These are phyloP conservation scores for Paxillus involutus DNA, from an alignment of 768 basidiomycete species.

Conservation along the genomic window DNA sequence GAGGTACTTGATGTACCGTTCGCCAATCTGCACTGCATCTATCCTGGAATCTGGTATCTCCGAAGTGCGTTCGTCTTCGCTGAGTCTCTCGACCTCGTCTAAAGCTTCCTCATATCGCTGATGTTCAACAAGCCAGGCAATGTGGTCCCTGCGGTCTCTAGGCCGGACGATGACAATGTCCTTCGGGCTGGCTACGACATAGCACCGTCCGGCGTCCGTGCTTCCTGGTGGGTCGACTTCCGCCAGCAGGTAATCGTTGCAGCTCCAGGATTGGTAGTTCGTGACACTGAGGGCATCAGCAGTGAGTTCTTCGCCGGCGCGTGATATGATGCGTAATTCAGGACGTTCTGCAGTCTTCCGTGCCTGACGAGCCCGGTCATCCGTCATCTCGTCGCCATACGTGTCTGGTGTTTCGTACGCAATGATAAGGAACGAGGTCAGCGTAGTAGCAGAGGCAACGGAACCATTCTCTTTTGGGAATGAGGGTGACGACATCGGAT, in stretches of 20 bases:
- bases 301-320: conserved; percentile 83
- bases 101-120: conserved; percentile 89
- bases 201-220: conserved; percentile 47
- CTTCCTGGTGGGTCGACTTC: conserved; percentile 38
- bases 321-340: conserved; percentile 89
- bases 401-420: conserved; percentile 84
- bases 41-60: conserved; percentile 42
- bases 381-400: conserved; percentile 62
- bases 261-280: conserved; percentile 81
- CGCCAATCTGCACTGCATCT: conserved; percentile 70
- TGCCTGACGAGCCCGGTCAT: conserved; percentile 71
- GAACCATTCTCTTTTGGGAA: conserved; percentile 14
- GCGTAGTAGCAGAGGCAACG: conserved; percentile 28
- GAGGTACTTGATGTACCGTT: conserved; percentile 85
- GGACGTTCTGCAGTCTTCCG: conserved; percentile 89
- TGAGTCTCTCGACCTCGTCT: conserved; percentile 70
- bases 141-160: conserved; percentile 86
- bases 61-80: conserved; percentile 22
- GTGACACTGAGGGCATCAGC: conserved; percentile 80
- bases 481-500: conserved; percentile 44
- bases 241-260: conserved; percentile 86
- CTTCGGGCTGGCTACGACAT: conserved; percentile 83
- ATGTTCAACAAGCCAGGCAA: conserved; percentile 88
- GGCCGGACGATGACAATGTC: conserved; percentile 87
- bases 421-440: conserved; percentile 81